Evolutionary conservation across 345 rosid species (phyloP), one percentile per base, ranked within the genome.

Genomic region (Litchi chinensis): DNA sequence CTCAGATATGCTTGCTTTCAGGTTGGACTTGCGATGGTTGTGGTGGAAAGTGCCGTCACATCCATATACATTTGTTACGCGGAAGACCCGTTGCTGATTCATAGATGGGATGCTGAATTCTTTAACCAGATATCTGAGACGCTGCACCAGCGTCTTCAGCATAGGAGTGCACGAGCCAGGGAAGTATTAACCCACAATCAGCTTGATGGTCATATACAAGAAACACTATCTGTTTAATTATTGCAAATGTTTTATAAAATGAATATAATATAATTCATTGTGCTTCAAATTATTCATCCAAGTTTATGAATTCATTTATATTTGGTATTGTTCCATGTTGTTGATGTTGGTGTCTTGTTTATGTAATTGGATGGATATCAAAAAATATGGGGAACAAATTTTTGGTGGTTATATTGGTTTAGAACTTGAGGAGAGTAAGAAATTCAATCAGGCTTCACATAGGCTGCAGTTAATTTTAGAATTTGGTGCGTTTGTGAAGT

Each of bases 21-120:
- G 98, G 97, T 96, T 54, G 99, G 98, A 76, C 57, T 96, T 32
- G 97, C 94, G 44, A 89, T 96, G 97, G 98, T 91, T 19, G 97
- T 91, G 22, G 98, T 96, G 52, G 99, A 96, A 83, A 91, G 99
- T 62, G 97, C 98, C 0, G 98, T 91, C 26, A 96, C 98, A 32
- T 94, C 98, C 6, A 91, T 96, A 78, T 96, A 93, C 83, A 85
- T 96, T 40, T 96, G 97, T 82, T 94, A 88, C 13, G 99, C 97
- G 15, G 98, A 94, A 88, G 98, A 96, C 62, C 97, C 98, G 5
- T 77, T 82, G 68, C 76, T 93, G 88, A 93, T 91, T 70, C 89
- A 86, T 60, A 83, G 95, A 81, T 93, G 95, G 95, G 97, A 93
- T 57, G 87, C 87, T 11, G 92, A 89, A 57, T 91, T 91, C 85